phyloP scores from a whole-genome alignment of 139 green algal species.

The Pseudopediastrum boryanum region DNA sequence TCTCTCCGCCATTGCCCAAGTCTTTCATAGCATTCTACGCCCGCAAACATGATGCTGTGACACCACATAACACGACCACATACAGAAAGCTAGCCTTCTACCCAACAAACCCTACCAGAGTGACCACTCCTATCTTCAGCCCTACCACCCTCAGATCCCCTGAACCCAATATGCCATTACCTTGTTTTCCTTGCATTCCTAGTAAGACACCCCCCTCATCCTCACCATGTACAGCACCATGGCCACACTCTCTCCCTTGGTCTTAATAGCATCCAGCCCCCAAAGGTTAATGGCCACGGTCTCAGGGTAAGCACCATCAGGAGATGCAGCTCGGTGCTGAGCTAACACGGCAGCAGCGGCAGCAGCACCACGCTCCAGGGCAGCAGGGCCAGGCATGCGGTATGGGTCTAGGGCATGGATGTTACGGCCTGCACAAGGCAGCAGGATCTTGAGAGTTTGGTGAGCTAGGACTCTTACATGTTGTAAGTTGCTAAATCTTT shows the following conservation, averaged over 20 bases:
- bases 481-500: too few relatives aligned
- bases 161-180: too few relatives aligned
- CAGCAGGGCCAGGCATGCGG: constrained; percentile 90
- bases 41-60: too few relatives aligned
- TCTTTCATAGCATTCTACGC: too few relatives aligned
- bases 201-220: constrained; percentile 71
- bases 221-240: constrained; percentile 91
- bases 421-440: constrained; percentile 80
- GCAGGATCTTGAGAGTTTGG: background rate
- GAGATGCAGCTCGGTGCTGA: background rate
- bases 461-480: too few relatives aligned
- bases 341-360: constrained; percentile 64
- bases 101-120: too few relatives aligned
- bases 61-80: too few relatives aligned
- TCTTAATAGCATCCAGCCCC: constrained; percentile 98
- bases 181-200: constrained; percentile 84
- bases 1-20: too few relatives aligned
- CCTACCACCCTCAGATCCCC: too few relatives aligned
- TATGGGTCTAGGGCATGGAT: constrained; percentile 99
- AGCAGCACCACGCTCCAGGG: constrained; percentile 70
- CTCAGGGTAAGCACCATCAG: constrained; percentile 77
- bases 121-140: too few relatives aligned
- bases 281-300: constrained; percentile 97
- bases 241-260: constrained; percentile 88
- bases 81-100: too few relatives aligned